phyloP scores from a whole-genome alignment of 768 basidiomycete genomes.

The Aureoboletus auriporus region DNA sequence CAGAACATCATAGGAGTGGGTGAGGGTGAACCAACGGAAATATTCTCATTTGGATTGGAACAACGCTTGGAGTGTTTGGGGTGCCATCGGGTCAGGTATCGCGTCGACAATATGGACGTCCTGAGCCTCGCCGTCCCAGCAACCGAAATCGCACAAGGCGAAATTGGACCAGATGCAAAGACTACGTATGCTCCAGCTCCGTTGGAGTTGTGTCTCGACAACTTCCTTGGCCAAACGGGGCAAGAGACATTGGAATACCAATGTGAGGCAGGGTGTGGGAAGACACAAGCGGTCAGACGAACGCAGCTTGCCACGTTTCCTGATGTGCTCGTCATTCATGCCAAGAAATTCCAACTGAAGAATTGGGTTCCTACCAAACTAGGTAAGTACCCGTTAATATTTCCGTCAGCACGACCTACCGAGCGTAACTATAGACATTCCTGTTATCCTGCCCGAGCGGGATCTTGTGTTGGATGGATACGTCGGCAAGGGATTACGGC shows the following conservation, averaged over 20 bases:
- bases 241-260: slow-evolving; percentile 73
- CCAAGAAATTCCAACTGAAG: slow-evolving; percentile 91
- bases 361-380: slow-evolving; percentile 97
- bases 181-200: slow-evolving; percentile 57
- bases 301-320: slow-evolving; percentile 84
- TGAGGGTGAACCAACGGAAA: slow-evolving; percentile 60
- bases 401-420: not conserved
- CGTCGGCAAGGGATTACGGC: slow-evolving; percentile 66
- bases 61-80: slow-evolving; percentile 80
- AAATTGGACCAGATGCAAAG: slow-evolving; percentile 34
- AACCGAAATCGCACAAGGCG: slow-evolving; percentile 26
- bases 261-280: slow-evolving; percentile 70
- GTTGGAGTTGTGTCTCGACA: slow-evolving; percentile 58
- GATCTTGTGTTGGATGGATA: slow-evolving; percentile 63
- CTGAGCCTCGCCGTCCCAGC: slow-evolving; percentile 82
- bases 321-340: slow-evolving; percentile 81
- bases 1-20: slow-evolving; percentile 1
- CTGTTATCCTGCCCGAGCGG: slow-evolving; percentile 62
- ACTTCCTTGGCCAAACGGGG: slow-evolving; percentile 40
- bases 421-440: slow-evolving; percentile 62
- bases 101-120: slow-evolving; percentile 69
- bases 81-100: slow-evolving; percentile 81
- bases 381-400: slow-evolving; percentile 43
- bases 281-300: slow-evolving; percentile 66
- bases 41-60: slow-evolving; percentile 81